phyloP scores from a whole-genome alignment of 257 asterid genomes.

The Buddleja alternifolia region DNA sequence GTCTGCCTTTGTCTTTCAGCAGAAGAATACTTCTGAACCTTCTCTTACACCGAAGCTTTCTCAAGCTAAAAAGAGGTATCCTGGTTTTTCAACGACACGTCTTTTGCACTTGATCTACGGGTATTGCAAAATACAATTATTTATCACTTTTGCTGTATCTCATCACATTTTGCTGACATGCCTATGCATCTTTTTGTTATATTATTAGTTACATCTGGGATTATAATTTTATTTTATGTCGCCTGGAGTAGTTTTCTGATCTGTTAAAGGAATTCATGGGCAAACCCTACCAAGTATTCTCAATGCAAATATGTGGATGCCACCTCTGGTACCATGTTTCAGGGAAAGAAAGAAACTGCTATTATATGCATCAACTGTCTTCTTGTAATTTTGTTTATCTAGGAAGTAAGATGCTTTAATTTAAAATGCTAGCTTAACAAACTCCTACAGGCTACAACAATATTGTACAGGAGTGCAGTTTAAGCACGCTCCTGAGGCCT shows the following conservation, averaged over 20 bases:
- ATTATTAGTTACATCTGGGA: not conserved
- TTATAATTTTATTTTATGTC: not conserved
- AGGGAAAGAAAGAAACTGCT: not conserved
- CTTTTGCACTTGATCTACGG: conserved; percentile 13
- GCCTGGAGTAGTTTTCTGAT: not conserved
- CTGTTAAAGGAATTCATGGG: conserved; percentile 3
- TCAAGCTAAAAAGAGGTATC: conserved; percentile 74
- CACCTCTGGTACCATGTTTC: not conserved
- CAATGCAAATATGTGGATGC: not conserved
- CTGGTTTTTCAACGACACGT: conserved; percentile 14
- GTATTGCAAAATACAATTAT: not conserved
- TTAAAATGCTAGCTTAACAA: not conserved
- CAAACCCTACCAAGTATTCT: conserved; percentile 11
- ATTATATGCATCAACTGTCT: not conserved
- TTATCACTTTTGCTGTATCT: conserved; percentile 6
- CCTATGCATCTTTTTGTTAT: not conserved
- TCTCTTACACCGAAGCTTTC: conserved; percentile 87
- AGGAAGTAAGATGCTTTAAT: conserved; percentile 5
- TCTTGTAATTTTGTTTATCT: not conserved
- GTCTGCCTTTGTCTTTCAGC: conserved; percentile 99
- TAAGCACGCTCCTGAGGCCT: not conserved
- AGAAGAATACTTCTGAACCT: conserved; percentile 81
- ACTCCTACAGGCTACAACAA: not conserved
- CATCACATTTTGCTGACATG: not conserved
- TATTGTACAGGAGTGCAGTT: not conserved